Percentiles rank a stretch among this genome's conserved stretches.
phyloP scores from a whole-genome alignment of 129 eudicot genomes.

The Lactuca saligna region DNA sequence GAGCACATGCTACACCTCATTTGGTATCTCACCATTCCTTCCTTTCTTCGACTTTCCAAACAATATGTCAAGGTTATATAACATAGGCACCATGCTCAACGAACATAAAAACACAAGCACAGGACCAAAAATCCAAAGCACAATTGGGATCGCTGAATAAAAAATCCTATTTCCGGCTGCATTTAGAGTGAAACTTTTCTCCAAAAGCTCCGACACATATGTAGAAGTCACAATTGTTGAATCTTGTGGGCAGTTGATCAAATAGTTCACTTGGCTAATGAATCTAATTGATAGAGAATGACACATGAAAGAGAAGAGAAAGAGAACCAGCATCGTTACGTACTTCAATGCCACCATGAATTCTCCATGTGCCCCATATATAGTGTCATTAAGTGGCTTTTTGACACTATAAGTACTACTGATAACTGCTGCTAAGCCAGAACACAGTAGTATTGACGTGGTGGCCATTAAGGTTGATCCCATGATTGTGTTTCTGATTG shows the following conservation, averaged over 20 bases:
- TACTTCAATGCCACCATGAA: slow-evolving; percentile 86
- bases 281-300: slow-evolving; percentile 81
- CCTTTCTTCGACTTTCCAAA: slow-evolving; percentile 27
- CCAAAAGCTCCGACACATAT: slow-evolving; percentile 68
- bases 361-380: slow-evolving; percentile 91
- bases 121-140: slow-evolving; percentile 95
- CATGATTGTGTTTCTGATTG: slow-evolving; percentile 82
- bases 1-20: slow-evolving; percentile 20
- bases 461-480: slow-evolving; percentile 93
- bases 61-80: slow-evolving; percentile 77
- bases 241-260: slow-evolving; percentile 75
- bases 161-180: slow-evolving; percentile 74
- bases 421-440: slow-evolving; percentile 73
- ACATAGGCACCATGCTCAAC: slow-evolving; percentile 52
- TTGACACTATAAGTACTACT: slow-evolving; percentile 93
- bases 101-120: slow-evolving; percentile 69
- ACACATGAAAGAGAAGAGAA: slow-evolving; percentile 78
- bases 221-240: slow-evolving; percentile 39
- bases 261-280: slow-evolving; percentile 78
- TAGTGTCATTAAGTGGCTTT: slow-evolving; percentile 66
- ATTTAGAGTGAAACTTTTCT: slow-evolving; percentile 65
- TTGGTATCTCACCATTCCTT: slow-evolving; percentile 22
- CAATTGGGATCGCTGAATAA: slow-evolving; percentile 56
- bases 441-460: slow-evolving; percentile 75
- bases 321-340: slow-evolving; percentile 57